Base-by-base conservation (phyloP, 768 basidiomycete species). In the Galerina marginata region DNA sequence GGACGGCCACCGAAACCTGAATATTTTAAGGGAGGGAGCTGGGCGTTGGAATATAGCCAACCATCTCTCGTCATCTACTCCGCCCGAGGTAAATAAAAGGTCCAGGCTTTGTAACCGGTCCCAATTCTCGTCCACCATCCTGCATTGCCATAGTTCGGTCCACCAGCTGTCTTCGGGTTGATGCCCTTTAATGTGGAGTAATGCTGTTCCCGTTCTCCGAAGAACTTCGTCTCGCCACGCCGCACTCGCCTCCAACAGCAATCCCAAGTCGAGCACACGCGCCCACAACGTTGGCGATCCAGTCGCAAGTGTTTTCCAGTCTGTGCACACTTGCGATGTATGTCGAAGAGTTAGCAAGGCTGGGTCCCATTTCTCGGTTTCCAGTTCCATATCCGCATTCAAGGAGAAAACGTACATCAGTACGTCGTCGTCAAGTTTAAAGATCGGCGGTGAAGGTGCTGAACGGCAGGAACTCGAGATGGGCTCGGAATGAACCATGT, bases 251-350 rank as follows among this genome's bases (percentile, higher is more conserved):
- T 58, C 16, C 4, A 25, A 33, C 12, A 58, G 26, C 6, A 29
- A 9, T 3, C 23, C 25, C 7, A 50, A 16, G 26, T 58, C 39
- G 6, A 58, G 23, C 40, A 43, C 42, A 14, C 46, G 45, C 15
- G 47, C 46, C 56, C 56, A 58, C n/a, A 58, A 29, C 20, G 47
- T 26, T 3, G 56, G 46, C 2, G 56, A 58, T 40, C 12, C 47
- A 39, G 49, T 29, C 25, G 29, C 40, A 10, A 58, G n/a, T 6
- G 49, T 15, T 14, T 48, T 38, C 56, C 56, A 58, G 12, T 15
- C 9, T 2, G 9, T 14, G 20, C 56, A 58, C 11, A 58, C 56
- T 15, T 58, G 56, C 4, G 56, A 58, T 2, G 47, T 48, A 15
- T 50, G 38, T 9, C 37, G 23, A 11, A 51, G 11, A 16, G 37